Evolutionary conservation across 163 green algal genomes (phyloP), one percentile per base, ranked within the genome.

Genomic region (Volvox carteri): DNA sequence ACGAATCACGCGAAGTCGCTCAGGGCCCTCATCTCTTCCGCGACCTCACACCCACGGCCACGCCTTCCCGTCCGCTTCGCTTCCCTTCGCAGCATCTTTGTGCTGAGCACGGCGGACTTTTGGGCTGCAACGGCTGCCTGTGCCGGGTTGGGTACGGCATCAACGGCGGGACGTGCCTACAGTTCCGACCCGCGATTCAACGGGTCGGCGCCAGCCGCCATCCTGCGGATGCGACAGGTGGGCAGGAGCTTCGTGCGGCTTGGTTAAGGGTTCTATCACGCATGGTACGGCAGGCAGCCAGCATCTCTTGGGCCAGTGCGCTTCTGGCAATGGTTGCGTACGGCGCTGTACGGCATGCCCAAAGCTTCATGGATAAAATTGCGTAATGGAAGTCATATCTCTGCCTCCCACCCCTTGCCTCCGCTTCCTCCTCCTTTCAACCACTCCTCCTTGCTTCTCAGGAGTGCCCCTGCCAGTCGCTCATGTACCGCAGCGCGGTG

Each of bases 161-260:
- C 46, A 3, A 30, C 75, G 8, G 48, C 33, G 30, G 75, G 75
- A 16, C 46, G 75, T 21, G 75, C 50, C 12, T 70, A 44, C 46
- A 70, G 75, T 33, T 56, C 75, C 50, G 75, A 68, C 48, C 50
- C 75, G 50, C 50, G 46, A 30, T 84, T 70, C 75, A 84, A 84
- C 18, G 75, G 48, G 25, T 68, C 50, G 5, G 75, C 75, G 8
- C 41, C 48, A 19, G 75, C 48, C 2, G 75, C 50, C 4, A 37
- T 68, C 33, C n/a, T 84, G 48, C 19, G 75, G 19, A 30, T n/a
- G 25, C 44, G 54, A 18, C 25, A 78, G 70, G 73, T 54, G 73
- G 42, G 44, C 5, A 41, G 41, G 62, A 14, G 11, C 48, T 23
- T n/a, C n/a, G n/a, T n/a, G n/a, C n/a, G n/a, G n/a, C n/a, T n/a